A percentile compares a stretch with the other conserved stretches of the same genome.
phyloP scores from a whole-genome alignment of 257 asterid species.

The Penstemon davidsonii region DNA sequence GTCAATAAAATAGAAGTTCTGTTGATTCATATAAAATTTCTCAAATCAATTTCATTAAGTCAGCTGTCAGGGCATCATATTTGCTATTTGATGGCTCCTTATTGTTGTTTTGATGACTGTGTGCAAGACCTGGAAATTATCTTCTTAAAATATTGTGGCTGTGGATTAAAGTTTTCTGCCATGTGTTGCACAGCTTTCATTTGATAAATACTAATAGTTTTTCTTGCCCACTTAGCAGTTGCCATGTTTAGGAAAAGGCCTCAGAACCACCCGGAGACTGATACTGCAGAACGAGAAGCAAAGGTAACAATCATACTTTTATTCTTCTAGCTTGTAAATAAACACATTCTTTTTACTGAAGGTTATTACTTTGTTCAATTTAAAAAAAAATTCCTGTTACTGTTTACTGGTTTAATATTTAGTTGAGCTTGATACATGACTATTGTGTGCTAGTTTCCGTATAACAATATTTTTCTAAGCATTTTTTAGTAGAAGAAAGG shows the following conservation, averaged over 20 bases:
- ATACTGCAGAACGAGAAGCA: conserved; percentile 42
- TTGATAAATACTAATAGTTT: not conserved
- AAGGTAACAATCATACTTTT: conserved; percentile 47
- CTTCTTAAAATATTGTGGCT: not conserved
- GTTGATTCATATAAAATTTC: too few relatives aligned
- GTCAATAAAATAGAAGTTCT: too few relatives aligned
- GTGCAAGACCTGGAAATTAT: not conserved
- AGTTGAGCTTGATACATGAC: not conserved
- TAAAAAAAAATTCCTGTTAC: not conserved
- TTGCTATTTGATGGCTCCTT: too few relatives aligned
- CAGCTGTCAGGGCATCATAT: too few relatives aligned
- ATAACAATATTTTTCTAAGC: not conserved
- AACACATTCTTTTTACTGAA: not conserved
- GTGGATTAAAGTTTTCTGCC: not conserved
- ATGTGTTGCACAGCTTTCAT: not conserved
- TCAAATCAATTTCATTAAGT: not conserved
- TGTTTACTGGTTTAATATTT: not conserved
- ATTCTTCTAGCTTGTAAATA: not conserved
- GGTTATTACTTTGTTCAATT: not conserved
- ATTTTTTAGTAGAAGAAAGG: not conserved
- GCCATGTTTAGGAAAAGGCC: conserved; percentile 72
- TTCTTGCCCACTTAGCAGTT: conserved; percentile 22
- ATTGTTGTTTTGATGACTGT: not conserved
- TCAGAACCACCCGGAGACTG: conserved; percentile 41
- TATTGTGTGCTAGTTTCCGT: not conserved